Conservation (phyloP, 179 eudicot species). For the Heliamphora pulchella region DNA sequence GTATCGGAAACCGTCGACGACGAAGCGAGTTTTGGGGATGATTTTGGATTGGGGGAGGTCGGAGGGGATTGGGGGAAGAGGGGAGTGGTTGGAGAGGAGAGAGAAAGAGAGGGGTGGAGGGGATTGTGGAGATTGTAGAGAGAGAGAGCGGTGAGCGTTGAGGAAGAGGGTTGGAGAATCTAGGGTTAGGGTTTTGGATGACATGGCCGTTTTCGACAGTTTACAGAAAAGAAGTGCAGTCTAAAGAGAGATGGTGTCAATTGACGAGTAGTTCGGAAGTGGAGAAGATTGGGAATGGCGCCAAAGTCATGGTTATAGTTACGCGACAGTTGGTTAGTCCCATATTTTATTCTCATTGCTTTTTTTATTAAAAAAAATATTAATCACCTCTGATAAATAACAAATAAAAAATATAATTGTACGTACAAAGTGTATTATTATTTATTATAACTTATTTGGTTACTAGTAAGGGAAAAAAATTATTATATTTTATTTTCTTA, state of each 20-base stretch:
- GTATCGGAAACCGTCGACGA: conserved; percentile 65
- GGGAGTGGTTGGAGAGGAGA: conserved; percentile 21
- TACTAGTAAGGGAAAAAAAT: too few species aligned
- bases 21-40: conserved; percentile 75
- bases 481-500: too few species aligned
- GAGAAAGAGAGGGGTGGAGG: conserved; percentile 20
- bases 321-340: too few species aligned
- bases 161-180: conserved; percentile 41
- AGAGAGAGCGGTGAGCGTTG: conserved; percentile 25
- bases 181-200: conserved; percentile 53
- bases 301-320: too few species aligned
- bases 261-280: neutral
- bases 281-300: too few species aligned
- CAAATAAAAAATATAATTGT: too few species aligned
- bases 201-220: neutral
- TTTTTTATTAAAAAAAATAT: too few species aligned
- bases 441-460: too few species aligned
- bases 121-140: conserved; percentile 22
- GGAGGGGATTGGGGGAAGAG: conserved; percentile 48
- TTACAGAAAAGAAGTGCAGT: neutral
- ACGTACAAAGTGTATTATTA: too few species aligned
- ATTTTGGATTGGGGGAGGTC: conserved; percentile 59
- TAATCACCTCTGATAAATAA: too few species aligned
- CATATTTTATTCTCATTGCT: too few species aligned
- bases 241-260: neutral